phyloP scores from a whole-genome alignment of 2,329 filamentous ascomycete genomes.

The Chaetomiaceae sp. region DNA sequence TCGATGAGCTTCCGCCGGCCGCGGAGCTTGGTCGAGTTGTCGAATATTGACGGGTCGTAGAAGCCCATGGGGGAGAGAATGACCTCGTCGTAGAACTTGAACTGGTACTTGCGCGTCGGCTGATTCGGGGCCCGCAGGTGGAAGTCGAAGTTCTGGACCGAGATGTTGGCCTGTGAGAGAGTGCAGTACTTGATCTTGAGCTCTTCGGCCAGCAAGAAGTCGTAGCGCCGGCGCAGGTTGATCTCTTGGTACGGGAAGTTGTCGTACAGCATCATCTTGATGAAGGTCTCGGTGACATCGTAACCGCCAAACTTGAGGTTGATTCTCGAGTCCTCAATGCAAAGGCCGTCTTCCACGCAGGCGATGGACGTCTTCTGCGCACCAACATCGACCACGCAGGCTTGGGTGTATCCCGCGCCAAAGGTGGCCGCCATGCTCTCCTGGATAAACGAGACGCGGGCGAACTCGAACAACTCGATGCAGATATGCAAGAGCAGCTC shows the following conservation, averaged over 20 bases:
- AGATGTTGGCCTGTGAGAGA: slow-evolving; percentile 84
- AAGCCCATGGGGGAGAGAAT: slow-evolving; percentile 94
- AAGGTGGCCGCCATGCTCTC: slow-evolving; percentile 94
- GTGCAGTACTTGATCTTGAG: slow-evolving; percentile 91
- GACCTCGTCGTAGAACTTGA: slow-evolving; percentile 96
- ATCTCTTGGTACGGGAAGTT: slow-evolving; percentile 95
- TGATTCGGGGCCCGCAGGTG: slow-evolving; percentile 84
- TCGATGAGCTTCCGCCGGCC: slow-evolving; percentile 78
- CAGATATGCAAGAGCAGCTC: slow-evolving; percentile 79
- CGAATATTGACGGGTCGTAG: slow-evolving; percentile 83
- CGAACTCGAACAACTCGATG: slow-evolving; percentile 86
- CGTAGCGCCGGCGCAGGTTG: slow-evolving; percentile 83
- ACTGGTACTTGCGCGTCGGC: slow-evolving; percentile 86
- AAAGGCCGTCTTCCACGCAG: slow-evolving; percentile 94
- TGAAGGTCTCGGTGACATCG: slow-evolving; percentile 89
- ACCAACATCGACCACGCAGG: slow-evolving; percentile 93
- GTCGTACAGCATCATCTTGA: slow-evolving; percentile 97
- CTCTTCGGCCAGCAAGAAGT: slow-evolving; percentile 91
- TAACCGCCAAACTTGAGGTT: slow-evolving; percentile 91
- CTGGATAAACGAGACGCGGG: slow-evolving; percentile 86
- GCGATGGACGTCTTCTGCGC: slow-evolving; percentile 97
- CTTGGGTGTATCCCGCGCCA: slow-evolving; percentile 88
- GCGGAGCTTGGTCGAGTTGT: slow-evolving; percentile 72
- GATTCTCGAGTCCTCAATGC: slow-evolving; percentile 87
- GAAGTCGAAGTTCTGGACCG: slow-evolving; percentile 83